Percentiles rank a stretch among this genome's conserved stretches.
phyloP scores from a whole-genome alignment of 78 protist genomes.

The Blattamonas nauphoetae region DNA sequence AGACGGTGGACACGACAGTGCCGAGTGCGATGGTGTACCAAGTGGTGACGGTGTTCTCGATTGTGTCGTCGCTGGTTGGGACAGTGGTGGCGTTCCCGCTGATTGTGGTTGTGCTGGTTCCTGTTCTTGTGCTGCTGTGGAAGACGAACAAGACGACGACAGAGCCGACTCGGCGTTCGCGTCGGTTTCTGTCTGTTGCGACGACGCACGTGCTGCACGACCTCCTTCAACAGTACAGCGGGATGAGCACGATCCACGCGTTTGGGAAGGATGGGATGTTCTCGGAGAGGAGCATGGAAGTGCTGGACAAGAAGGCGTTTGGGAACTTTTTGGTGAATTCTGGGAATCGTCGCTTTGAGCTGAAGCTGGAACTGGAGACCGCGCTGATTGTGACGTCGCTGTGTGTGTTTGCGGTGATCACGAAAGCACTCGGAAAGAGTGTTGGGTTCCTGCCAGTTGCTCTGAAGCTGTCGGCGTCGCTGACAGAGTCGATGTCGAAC shows the following conservation, averaged over 20 bases:
- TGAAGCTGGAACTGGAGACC: no score
- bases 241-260: slow-evolving; percentile 10
- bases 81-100: neutral
- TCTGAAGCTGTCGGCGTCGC: neutral
- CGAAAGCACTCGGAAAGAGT: neutral
- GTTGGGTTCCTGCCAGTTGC: neutral
- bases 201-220: neutral
- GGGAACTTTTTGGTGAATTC: neutral
- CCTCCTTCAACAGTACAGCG: neutral
- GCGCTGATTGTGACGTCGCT: neutral
- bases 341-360: no score
- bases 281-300: neutral
- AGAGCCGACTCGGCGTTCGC: neutral
- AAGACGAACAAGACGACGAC: neutral
- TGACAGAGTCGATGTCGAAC: neutral
- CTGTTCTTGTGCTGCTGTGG: neutral
- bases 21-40: neutral
- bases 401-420: neutral
- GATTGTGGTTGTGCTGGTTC: neutral
- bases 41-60: neutral
- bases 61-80: neutral
- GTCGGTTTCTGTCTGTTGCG: neutral
- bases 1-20: neutral
- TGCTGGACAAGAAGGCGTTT: neutral
- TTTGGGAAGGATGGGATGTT: neutral